phyloP scores from a whole-genome alignment of 495 filamentous ascomycete genomes.

The Thermothielavioides terrestris region DNA sequence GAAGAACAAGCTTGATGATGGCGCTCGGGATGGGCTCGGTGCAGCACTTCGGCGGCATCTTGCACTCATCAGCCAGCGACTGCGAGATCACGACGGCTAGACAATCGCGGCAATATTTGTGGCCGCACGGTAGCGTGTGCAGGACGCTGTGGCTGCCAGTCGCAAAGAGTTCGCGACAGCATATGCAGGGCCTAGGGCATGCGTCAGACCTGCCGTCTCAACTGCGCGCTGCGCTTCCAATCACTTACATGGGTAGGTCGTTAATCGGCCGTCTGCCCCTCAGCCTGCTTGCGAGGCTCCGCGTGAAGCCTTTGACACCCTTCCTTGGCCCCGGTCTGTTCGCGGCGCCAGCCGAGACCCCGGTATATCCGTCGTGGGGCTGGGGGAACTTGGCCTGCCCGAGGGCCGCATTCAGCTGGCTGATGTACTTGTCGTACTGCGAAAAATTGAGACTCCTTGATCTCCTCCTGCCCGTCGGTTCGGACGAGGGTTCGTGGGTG shows the following conservation, averaged over 20 bases:
- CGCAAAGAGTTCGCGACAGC: conserved; percentile 43
- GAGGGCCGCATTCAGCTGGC: conserved; percentile 31
- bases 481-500: conserved; percentile 16
- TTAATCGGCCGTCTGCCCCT: conserved; percentile 23
- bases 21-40: conserved; percentile 43
- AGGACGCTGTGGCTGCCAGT: conserved; percentile 23
- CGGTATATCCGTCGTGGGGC: conserved; percentile 12
- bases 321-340: conserved; percentile 30
- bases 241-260: conserved; percentile 29
- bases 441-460: conserved; percentile 40
- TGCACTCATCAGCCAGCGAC: conserved; percentile 42
- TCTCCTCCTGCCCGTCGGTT: conserved; percentile 23
- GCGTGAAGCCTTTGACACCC: conserved; percentile 35
- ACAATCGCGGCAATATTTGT: conserved; percentile 45
- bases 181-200: conserved; percentile 40
- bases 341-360: conserved; percentile 22
- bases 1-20: conserved; percentile 42
- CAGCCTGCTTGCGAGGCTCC: conserved; percentile 32
- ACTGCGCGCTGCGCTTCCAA: background rate
- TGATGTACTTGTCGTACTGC: conserved; percentile 45
- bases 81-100: conserved; percentile 43
- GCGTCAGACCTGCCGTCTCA: background rate
- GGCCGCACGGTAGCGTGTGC: conserved; percentile 43
- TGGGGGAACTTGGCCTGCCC: conserved; percentile 30
- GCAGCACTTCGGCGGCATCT: conserved; percentile 52